phyloP scores from a whole-genome alignment of 2,329 filamentous ascomycete species.

The Pseudogymnoascus sp. region DNA sequence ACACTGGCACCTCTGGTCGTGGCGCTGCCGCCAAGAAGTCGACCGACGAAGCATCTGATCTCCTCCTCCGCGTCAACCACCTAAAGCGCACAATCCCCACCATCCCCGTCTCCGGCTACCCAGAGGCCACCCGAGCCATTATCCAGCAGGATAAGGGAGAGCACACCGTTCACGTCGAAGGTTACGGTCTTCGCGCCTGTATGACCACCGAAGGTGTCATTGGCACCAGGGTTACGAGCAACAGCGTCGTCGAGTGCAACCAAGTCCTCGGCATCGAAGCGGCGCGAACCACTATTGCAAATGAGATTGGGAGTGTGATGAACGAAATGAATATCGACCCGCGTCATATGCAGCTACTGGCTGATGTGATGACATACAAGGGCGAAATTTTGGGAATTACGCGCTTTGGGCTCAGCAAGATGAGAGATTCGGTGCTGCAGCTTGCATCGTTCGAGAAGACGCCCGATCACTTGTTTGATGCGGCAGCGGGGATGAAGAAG shows the following conservation, averaged over 20 bases:
- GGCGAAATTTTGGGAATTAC: conserved; percentile 95
- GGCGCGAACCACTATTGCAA: conserved; percentile 77
- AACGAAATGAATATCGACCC: conserved; percentile 91
- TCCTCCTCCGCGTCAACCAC: conserved; percentile 73
- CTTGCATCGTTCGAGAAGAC: conserved; percentile 97
- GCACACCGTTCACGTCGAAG: conserved; percentile 78
- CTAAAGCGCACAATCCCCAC: conserved; percentile 73
- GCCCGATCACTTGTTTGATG: conserved; percentile 92
- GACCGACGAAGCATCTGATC: conserved; percentile 48
- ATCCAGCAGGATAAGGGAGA: conserved; percentile 69
- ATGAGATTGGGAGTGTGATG: conserved; percentile 87
- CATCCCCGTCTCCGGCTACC: conserved; percentile 84
- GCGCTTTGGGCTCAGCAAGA: conserved; percentile 90
- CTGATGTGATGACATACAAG: conserved; percentile 99
- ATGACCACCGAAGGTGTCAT: conserved; percentile 92
- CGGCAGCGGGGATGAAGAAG: conserved; percentile 82
- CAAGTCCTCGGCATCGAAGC: conserved; percentile 93
- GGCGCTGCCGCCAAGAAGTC: conserved; percentile 19
- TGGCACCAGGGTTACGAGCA: conserved; percentile 64
- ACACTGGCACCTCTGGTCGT: conserved; percentile 27
- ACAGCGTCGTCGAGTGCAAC: conserved; percentile 82
- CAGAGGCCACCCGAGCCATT: conserved; percentile 76
- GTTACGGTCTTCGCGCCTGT: conserved; percentile 80
- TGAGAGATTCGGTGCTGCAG: conserved; percentile 88
- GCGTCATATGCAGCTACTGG: conserved; percentile 92